Percentiles rank a stretch among this genome's conserved stretches.
Evolutionary conservation across 148 eudicot species (phyloP).

Genomic region (Vaccinium darrowii): DNA sequence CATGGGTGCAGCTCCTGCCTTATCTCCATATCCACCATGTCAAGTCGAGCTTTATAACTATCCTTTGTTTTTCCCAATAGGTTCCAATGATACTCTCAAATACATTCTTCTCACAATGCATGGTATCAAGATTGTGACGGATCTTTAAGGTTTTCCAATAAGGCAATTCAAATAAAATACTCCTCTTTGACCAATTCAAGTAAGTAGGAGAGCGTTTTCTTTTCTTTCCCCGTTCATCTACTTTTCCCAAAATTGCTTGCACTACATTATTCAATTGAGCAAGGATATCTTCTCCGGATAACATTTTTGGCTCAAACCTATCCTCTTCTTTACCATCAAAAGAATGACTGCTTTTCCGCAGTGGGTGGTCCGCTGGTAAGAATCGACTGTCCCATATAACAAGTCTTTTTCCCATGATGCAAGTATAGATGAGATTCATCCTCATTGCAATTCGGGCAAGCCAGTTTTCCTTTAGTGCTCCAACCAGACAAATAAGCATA

Average conservation of each 20-base stretch:
- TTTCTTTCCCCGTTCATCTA: background rate
- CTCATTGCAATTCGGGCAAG: background rate
- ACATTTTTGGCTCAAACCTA: background rate
- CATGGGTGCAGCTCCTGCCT: too few relatives aligned
- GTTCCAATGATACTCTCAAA: slow-evolving; percentile 10
- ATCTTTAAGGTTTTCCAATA: background rate
- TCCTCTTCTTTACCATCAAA: background rate
- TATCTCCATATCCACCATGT: too few relatives aligned
- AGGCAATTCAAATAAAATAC: too few relatives aligned
- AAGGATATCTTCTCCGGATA: background rate
- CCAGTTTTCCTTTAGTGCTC: background rate
- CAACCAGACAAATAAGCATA: background rate
- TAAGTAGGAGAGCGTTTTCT: background rate
- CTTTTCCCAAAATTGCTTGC: background rate
- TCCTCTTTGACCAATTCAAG: slow-evolving; percentile 10
- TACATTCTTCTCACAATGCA: slow-evolving; percentile 7
- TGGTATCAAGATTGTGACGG: background rate
- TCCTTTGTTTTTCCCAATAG: slow-evolving; percentile 6
- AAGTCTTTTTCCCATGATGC: background rate
- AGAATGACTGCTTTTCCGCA: background rate
- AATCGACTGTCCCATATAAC: slow-evolving; percentile 5
- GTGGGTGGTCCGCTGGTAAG: slow-evolving; percentile 6
- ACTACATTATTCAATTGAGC: background rate
- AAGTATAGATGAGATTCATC: background rate
- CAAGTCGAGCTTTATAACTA: too few relatives aligned